Evolutionary conservation across 495 filamentous ascomycete genomes (phyloP), one percentile per base, ranked within the genome.

Genomic region (Xeromyces bisporus): DNA sequence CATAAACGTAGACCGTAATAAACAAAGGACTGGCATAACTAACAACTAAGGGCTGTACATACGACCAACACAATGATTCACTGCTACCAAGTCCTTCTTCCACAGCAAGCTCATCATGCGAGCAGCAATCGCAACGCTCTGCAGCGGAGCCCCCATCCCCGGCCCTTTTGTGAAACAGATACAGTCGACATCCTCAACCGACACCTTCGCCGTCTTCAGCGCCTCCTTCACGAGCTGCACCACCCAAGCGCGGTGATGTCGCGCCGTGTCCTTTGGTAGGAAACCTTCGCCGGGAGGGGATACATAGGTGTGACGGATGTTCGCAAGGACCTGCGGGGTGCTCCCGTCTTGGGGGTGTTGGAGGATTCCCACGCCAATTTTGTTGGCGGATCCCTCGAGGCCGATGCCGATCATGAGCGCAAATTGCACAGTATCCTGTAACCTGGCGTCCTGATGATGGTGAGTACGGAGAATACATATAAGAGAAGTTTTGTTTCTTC

Each of bases 21-120:
- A n/a, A n/a, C n/a, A n/a, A n/a, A n/a, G n/a, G n/a, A n/a, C n/a
- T n/a, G n/a, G n/a, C n/a, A n/a, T n/a, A n/a, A n/a, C n/a, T n/a
- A n/a, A n/a, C n/a, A n/a, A 4, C 27, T 8, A 16, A 23, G 21
- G 18, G 17, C 20, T 14, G 36, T 23, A 60, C 70, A 30, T 64
- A 76, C 84, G 89, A 31, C 89, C 89, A 24, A 97, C 77, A 55
- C 89, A 97, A 54, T 97, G 89, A 55, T 97, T 97, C 8, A 97
- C 89, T 11, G 80, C 86, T 2, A 97, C 75, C 12, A 97, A 59
- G 12, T 70, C 62, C 50, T 85, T 87, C n/a, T 54, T 60, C 89
- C 89, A 97, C 10, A 97, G 67, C 29, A 92, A 56, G 34, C 73
- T 67, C 16, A 96, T 51, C 47, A 79, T 83, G 34, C 89, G 67